A percentile compares a stretch with the other conserved stretches of the same genome.
Conservation (phyloP, 1,139 yeast species). For the Zygosaccharomyces sapae region DNA sequence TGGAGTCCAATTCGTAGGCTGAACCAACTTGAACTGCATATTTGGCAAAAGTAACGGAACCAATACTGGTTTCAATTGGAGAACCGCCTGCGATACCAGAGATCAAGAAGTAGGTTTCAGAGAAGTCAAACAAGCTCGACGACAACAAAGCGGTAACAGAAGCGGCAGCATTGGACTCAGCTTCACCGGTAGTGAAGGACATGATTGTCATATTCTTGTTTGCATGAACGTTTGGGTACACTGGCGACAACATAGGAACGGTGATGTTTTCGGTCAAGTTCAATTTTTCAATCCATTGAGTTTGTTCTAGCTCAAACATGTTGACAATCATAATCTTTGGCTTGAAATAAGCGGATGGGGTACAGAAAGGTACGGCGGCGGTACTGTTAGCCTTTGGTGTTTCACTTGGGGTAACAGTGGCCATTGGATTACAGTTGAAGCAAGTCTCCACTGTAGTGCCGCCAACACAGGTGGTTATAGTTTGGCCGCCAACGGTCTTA, state of each 20-base stretch:
- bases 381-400: neutral
- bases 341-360: constrained; percentile 11
- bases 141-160: constrained; percentile 53
- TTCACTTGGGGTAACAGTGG: neutral
- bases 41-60: constrained; percentile 58
- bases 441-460: constrained; percentile 3
- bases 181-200: constrained; percentile 65
- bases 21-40: constrained; percentile 61
- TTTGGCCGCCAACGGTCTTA: neutral
- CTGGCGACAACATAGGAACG: constrained; percentile 61
- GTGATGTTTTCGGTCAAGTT: constrained; percentile 51
- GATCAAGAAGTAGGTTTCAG: constrained; percentile 56
- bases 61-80: constrained; percentile 46
- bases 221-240: constrained; percentile 56
- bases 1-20: constrained; percentile 53
- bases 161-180: constrained; percentile 64
- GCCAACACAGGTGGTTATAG: constrained; percentile 1
- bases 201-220: constrained; percentile 51
- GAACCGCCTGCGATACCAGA: constrained; percentile 69
- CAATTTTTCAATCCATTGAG: constrained; percentile 49
- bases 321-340: constrained; percentile 57
- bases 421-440: neutral
- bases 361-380: neutral
- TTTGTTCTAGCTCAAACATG: constrained; percentile 54
- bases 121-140: constrained; percentile 53